Percentiles rank a stretch among this genome's conserved stretches.
These are phyloP conservation scores for Aegilops bicornis DNA, from an alignment of 176 grass and related monocot genomes.

Conservation along the genomic window DNA sequence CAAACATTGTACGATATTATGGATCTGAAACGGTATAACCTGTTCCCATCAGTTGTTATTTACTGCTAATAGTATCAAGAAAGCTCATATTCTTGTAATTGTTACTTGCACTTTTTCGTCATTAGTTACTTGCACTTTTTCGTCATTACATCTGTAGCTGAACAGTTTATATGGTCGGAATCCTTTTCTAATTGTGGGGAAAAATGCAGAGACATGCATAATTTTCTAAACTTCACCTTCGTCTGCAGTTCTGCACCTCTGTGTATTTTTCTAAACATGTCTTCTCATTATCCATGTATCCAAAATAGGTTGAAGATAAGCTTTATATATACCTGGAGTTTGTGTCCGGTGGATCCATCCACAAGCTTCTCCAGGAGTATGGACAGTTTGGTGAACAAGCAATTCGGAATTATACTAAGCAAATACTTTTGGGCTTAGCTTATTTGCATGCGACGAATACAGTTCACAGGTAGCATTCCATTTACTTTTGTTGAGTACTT, in stretches of 20 bases:
- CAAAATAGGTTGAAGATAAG: constrained; percentile 77
- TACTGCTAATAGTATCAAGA: constrained; percentile 16
- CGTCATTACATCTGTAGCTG: not conserved
- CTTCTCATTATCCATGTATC: constrained; percentile 22
- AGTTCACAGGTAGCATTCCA: constrained; percentile 77
- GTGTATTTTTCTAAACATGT: constrained; percentile 22
- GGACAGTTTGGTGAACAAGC: constrained; percentile 92
- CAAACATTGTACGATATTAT: constrained; percentile 96
- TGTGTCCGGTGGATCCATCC: constrained; percentile 97
- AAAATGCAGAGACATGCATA: not conserved
- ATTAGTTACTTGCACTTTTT: constrained; percentile 6
- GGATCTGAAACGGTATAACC: constrained; percentile 92
- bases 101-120: not conserved
- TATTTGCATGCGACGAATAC: constrained; percentile 98
- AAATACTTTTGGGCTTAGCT: constrained; percentile 93
- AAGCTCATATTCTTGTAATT: not conserved
- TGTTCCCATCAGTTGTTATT: constrained; percentile 22
- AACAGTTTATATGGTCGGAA: constrained; percentile 9
- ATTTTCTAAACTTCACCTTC: constrained; percentile 2
- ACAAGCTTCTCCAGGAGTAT: constrained; percentile 97
- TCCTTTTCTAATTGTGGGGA: not conserved
- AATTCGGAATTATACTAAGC: constrained; percentile 95
- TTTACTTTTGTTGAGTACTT: constrained; percentile 16
- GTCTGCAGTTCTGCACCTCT: not conserved
- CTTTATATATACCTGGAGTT: constrained; percentile 99